Conservation (phyloP, 1,284 basidiomycete species). For the Takashimella koratensis region DNA sequence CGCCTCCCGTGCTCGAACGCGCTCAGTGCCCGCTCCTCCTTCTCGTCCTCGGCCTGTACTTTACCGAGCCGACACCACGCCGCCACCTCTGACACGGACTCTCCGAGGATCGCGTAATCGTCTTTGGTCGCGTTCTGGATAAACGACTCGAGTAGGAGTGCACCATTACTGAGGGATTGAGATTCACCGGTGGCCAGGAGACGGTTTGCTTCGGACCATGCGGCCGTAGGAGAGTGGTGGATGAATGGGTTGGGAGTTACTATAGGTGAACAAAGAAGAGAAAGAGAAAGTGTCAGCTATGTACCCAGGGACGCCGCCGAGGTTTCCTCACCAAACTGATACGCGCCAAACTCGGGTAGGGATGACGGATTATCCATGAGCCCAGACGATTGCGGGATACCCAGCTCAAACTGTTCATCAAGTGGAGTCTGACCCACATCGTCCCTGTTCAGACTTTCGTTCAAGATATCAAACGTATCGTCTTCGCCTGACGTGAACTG, state of each 20-base stretch:
- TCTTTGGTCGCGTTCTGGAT: conserved; percentile 54
- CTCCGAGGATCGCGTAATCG: conserved; percentile 48
- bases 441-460: conserved; percentile 42
- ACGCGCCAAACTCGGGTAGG: conserved; percentile 64
- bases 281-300: no score
- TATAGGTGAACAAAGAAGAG: conserved; percentile 3
- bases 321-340: conserved; percentile 66
- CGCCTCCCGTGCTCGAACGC: conserved; percentile 66
- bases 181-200: conserved; percentile 68
- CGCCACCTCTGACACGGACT: conserved; percentile 55
- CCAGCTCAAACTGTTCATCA: conserved; percentile 43
- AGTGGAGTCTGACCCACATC: conserved; percentile 34
- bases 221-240: conserved; percentile 12
- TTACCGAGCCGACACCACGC: conserved; percentile 93
- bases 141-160: conserved; percentile 79
- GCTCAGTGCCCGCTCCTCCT: conserved; percentile 55
- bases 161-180: conserved; percentile 72
- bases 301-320: no score
- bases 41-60: conserved; percentile 93
- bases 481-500: conserved; percentile 32
- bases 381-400: conserved; percentile 59
- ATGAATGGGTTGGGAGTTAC: conserved; percentile 10
- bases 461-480: conserved; percentile 41
- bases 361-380: no score
- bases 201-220: conserved; percentile 31